A percentile compares a stretch with the other conserved stretches of the same genome.
Evolutionary conservation across 345 rosid genomes (phyloP).

Genomic region (Citrus maxima): DNA sequence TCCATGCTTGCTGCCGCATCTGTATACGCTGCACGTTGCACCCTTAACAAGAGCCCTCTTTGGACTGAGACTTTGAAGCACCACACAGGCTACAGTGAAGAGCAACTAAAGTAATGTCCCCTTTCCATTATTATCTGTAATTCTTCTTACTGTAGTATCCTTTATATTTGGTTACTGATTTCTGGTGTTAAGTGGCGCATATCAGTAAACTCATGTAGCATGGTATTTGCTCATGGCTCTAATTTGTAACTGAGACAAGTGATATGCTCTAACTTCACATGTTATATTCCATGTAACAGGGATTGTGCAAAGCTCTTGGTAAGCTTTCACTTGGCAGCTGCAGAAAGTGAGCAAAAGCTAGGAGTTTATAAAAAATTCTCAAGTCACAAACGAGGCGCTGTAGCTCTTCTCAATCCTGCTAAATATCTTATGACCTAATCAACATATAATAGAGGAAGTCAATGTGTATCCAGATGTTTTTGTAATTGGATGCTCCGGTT

Average conservation of each 20-base stretch:
- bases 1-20: conserved; percentile 84
- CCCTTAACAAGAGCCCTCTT: conserved; percentile 50
- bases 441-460: not conserved
- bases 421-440: conserved; percentile 23
- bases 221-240: not conserved
- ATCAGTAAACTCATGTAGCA: no score
- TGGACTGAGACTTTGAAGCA: conserved; percentile 80
- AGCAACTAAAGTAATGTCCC: conserved; percentile 47
- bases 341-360: conserved; percentile 50
- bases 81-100: conserved; percentile 67
- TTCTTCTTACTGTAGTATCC: not conserved
- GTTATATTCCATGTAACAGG: conserved; percentile 26
- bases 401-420: conserved; percentile 61
- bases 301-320: conserved; percentile 69
- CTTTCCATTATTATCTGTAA: not conserved
- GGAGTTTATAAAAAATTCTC: conserved; percentile 52
- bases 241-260: not conserved
- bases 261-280: not conserved
- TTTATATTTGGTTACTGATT: not conserved
- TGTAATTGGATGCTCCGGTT: no score
- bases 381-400: conserved; percentile 41
- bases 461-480: not conserved
- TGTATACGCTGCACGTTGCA: conserved; percentile 77
- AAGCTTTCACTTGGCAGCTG: conserved; percentile 45
- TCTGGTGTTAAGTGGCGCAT: not conserved